Base-by-base conservation (phyloP, 78 protist species). In the Planoprotostelium fungivorum region DNA sequence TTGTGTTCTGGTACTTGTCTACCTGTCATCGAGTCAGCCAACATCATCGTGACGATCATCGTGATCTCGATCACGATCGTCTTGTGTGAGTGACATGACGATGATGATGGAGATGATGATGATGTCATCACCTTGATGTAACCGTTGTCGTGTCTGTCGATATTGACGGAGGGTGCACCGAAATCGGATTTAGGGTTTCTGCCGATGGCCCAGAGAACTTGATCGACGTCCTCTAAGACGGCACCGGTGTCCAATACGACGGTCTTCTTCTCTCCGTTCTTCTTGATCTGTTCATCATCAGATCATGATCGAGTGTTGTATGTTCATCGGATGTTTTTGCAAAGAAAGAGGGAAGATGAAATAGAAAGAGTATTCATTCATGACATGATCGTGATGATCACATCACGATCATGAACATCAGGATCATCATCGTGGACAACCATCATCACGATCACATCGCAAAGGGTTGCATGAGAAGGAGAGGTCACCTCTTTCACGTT, bases 181-280 rank as follows among this genome's bases (percentile, higher is more conserved):
- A 96, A 90, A 38, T 83, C 87, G 29, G 89, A 34, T 25, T 35
- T 36, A 29, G 98, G 98, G 1, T 31, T 34, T 34, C 98, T 87
- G 0, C 98, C 98, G 34, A 94, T 93, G 1, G 98, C 98, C 90
- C 83, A 38, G 29, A 97, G 85, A 1, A 95, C 91, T 34, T 35
- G 28, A 84, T 96, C 97, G n/a, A 92, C 85, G n/a, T 89, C 97
- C 39, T 63, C 38, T 34, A 94, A 28, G 5, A 35, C 88, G 35
- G 1, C 29, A 5, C 83, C 89, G 1, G 38, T 29, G 0, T 63
- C 63, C 29, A 86, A 63, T 0, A 90, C 90, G 25, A 92, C 89
- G 31, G 90, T 89, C 31, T 35, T 25, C 29, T 92, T 92, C 31
- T 85, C 38, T 0, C 0, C 91, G 31, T n/a, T 84, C 87, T 87